Percentiles rank a stretch among this genome's conserved stretches.
Evolutionary conservation across 2,329 filamentous ascomycete genomes (phyloP).

Genomic region (Fusarium falciforme): DNA sequence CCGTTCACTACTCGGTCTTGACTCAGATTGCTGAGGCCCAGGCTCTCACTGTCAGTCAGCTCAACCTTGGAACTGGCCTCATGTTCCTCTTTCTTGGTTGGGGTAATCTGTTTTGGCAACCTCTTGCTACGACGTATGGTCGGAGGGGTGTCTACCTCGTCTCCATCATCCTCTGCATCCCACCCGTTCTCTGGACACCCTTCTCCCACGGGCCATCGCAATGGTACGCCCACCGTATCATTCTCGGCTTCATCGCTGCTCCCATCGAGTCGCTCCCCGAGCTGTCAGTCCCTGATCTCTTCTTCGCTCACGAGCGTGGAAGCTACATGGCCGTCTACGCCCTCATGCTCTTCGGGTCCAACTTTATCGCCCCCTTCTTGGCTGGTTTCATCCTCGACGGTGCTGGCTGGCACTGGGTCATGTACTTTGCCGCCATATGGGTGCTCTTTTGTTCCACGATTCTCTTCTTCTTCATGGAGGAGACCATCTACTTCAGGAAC

Average conservation of each 20-base stretch:
- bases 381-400: conserved; percentile 62
- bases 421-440: conserved; percentile 65
- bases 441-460: conserved; percentile 60
- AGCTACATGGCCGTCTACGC: conserved; percentile 56
- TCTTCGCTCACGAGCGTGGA: conserved; percentile 58
- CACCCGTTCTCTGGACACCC: not conserved
- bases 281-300: conserved; percentile 49
- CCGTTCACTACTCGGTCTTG: conserved; percentile 47
- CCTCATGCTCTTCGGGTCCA: conserved; percentile 56
- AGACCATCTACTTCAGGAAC: conserved; percentile 64
- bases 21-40: conserved; percentile 58
- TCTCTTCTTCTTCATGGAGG: conserved; percentile 69
- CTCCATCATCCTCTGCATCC: conserved; percentile 44
- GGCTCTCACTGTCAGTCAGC: conserved; percentile 31
- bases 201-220: conserved; percentile 42
- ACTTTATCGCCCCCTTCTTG: conserved; percentile 59
- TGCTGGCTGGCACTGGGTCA: conserved; percentile 60
- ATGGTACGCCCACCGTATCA: conserved; percentile 45
- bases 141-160: conserved; percentile 60
- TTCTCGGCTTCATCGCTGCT: conserved; percentile 44
- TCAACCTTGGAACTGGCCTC: conserved; percentile 50
- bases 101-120: conserved; percentile 64
- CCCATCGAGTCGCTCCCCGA: conserved; percentile 49
- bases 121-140: conserved; percentile 64
- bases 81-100: conserved; percentile 65